Conservation (phyloP, 345 rosid species). For the Brassica juncea region DNA sequence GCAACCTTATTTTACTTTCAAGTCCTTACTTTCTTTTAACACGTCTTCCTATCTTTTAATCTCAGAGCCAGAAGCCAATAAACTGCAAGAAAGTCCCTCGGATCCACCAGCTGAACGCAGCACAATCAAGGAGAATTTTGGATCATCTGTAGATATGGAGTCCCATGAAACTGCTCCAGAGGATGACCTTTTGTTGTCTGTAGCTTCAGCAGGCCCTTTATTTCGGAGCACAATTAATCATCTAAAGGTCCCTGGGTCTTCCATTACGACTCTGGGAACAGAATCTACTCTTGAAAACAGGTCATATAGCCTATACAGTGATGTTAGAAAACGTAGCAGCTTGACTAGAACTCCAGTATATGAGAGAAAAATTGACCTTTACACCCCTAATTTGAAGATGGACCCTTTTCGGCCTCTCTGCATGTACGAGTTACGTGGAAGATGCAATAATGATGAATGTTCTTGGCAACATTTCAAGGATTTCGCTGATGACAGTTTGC, state of each 20-base stretch:
- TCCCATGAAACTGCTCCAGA: constrained; percentile 36
- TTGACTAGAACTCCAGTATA: constrained; percentile 34
- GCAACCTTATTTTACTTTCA: constrained; percentile 11
- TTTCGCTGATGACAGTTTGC: constrained; percentile 42
- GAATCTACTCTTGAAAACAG: constrained; percentile 35
- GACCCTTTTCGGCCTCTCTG: constrained; percentile 90
- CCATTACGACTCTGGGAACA: constrained; percentile 33
- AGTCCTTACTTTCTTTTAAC: constrained; percentile 15
- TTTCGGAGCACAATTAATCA: constrained; percentile 57
- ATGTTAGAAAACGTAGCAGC: constrained; percentile 37
- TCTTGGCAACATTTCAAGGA: constrained; percentile 89
- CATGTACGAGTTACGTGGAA: constrained; percentile 92
- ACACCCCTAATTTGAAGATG: constrained; percentile 52
- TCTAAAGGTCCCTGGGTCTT: constrained; percentile 46
- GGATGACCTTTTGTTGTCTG: constrained; percentile 34
- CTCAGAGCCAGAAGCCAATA: constrained; percentile 48
- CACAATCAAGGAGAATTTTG: constrained; percentile 31
- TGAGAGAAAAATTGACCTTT: constrained; percentile 50
- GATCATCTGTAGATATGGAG: constrained; percentile 37
- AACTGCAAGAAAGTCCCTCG: constrained; percentile 42
- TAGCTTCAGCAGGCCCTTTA: constrained; percentile 43
- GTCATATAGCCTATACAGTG: constrained; percentile 36
- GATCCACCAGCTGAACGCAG: constrained; percentile 41
- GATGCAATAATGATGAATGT: constrained; percentile 91
- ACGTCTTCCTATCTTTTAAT: not conserved